Percentiles rank a stretch among this genome's conserved stretches.
These are phyloP conservation scores for Agapanthus africanus DNA, from an alignment of 106 monocot genomes.

Conservation along the genomic window DNA sequence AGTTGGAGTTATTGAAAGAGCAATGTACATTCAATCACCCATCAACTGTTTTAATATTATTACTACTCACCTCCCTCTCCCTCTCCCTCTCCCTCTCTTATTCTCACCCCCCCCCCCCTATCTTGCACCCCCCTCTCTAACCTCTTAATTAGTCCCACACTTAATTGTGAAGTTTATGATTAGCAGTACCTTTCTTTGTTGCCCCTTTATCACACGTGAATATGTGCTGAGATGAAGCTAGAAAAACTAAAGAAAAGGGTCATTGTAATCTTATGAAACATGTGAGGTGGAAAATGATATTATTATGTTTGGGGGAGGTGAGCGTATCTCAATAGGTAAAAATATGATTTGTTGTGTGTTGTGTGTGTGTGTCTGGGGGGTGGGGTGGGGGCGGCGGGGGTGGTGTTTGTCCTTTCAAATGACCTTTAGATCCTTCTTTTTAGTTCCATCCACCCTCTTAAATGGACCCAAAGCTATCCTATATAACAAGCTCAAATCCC, in stretches of 20 bases:
- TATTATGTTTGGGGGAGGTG: neutral
- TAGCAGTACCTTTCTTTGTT: neutral
- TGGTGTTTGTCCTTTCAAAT: neutral
- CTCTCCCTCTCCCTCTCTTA: neutral
- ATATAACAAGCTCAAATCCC: conserved; percentile 14
- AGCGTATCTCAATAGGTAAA: neutral
- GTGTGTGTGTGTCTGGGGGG: neutral
- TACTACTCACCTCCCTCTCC: conserved; percentile 4
- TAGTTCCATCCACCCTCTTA: conserved; percentile 12
- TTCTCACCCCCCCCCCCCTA: no score
- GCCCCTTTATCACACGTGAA: neutral
- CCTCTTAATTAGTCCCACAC: neutral
- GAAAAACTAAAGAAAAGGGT: conserved; percentile 1
- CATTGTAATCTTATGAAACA: conserved; percentile 4
- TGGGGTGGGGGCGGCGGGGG: neutral
- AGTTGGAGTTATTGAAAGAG: conserved; percentile 42
- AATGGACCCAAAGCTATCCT: conserved; percentile 5
- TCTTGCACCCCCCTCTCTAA: no score
- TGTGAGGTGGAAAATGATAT: conserved; percentile 8
- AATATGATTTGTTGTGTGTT: no score
- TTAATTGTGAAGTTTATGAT: neutral
- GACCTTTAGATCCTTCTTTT: conserved; percentile 15
- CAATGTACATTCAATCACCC: conserved; percentile 35
- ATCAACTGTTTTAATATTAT: conserved; percentile 28
- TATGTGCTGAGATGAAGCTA: conserved; percentile 1